Evolutionary conservation across 345 rosid genomes (phyloP), one percentile per base, ranked within the genome.

Genomic region (Hypericum androsaemum): DNA sequence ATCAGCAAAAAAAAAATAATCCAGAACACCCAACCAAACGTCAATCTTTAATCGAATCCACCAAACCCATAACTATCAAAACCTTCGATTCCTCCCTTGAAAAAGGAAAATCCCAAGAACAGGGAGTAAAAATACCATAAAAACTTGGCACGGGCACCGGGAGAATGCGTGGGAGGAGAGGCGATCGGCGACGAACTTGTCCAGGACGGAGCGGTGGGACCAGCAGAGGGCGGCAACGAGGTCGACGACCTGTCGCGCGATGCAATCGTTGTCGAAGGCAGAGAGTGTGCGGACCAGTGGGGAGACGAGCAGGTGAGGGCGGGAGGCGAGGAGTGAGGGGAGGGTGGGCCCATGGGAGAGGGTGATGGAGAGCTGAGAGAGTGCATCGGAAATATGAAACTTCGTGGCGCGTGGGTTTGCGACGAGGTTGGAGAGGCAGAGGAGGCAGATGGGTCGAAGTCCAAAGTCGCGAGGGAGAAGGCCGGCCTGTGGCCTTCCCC

Each of bases 231-330:
- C 8, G 12, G 70, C 43, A 54, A 84, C 65, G 5, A 71, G 58
- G 52, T 74, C 67, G 60, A 77, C 49, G 32, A 90, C 59, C 67
- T 84, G 95, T 42, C 66, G 52, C 2, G 98, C 94, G 57, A 88
- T 82, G 10, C 84, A 71, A 39, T 74, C 81, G 54, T 90, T 94
- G 22, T 81, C 89, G 58, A 81, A 73, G 49, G 77, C 68, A 37
- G 89, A 79, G 79, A 90, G 96, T 6, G 88, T 79, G 47, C 60
- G 71, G 57, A 90, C 56, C 57, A 90, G 95, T 67, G 96, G 92
- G 52, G 96, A 83, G 57, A 78, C 69, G 57, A 88, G 94, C 57
- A 87, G 77, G 67, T 71, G 88, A n/a, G 85, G 71, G 53, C 84
- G 94, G 12, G 62, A 73, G 15, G 85, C 66, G 71, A 79, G 72